Conservation (phyloP, 2,329 filamentous ascomycete genomes). For the Pseudogymnoascus sp. region DNA sequence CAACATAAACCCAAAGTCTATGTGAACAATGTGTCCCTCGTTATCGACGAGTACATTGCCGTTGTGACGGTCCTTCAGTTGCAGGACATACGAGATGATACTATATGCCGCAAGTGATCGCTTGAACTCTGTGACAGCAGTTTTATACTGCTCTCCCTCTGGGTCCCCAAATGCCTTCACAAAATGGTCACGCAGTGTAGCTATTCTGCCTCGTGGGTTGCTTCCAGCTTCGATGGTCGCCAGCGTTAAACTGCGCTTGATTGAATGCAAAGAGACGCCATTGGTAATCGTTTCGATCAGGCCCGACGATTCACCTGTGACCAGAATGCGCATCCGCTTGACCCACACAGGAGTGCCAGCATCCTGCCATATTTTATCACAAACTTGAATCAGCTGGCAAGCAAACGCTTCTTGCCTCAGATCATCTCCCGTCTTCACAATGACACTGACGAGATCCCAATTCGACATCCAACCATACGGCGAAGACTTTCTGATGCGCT, state of each 20-base stretch:
- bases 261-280: constrained; percentile 75
- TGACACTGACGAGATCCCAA: constrained; percentile 80
- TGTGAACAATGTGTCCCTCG: constrained; percentile 78
- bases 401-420: constrained; percentile 79
- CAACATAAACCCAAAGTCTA: constrained; percentile 85
- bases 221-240: constrained; percentile 63
- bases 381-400: constrained; percentile 74
- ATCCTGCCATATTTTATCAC: constrained; percentile 73
- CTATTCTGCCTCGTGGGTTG: constrained; percentile 67
- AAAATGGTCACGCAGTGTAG: constrained; percentile 75
- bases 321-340: constrained; percentile 77
- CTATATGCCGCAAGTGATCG: constrained; percentile 78
- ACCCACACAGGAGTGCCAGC: constrained; percentile 74
- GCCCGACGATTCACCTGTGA: constrained; percentile 76
- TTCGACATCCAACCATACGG: constrained; percentile 87
- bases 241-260: constrained; percentile 74
- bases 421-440: constrained; percentile 79
- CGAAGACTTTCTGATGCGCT: constrained; percentile 73
- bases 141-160: constrained; percentile 59
- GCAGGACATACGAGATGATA: constrained; percentile 73
- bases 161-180: constrained; percentile 67
- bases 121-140: constrained; percentile 70
- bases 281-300: constrained; percentile 85
- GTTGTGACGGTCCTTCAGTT: constrained; percentile 80
- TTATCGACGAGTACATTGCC: constrained; percentile 81